phyloP scores from a whole-genome alignment of 306 rosid genomes.

The Cicer cuneatum region DNA sequence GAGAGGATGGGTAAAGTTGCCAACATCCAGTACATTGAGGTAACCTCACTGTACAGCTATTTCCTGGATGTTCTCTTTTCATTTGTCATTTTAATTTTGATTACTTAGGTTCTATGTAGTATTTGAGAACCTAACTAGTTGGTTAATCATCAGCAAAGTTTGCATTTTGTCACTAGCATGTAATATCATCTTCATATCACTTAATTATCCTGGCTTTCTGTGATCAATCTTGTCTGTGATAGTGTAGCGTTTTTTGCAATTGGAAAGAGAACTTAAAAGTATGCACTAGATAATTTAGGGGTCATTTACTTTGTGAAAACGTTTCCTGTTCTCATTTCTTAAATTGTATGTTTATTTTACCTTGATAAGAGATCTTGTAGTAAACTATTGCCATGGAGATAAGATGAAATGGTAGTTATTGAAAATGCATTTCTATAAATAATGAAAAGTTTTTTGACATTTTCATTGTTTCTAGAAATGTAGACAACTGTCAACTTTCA shows the following conservation, averaged over 20 bases:
- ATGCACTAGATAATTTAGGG: background rate
- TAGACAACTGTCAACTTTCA: no score
- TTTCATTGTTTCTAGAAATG: no score
- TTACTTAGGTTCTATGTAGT: background rate
- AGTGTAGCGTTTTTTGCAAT: background rate
- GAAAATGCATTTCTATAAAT: no score
- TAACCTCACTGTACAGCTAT: conserved; percentile 29
- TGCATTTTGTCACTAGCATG: conserved; percentile 23
- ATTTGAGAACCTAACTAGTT: conserved; percentile 8
- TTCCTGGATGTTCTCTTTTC: background rate
- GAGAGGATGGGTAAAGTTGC: conserved; percentile 78
- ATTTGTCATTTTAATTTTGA: conserved; percentile 13
- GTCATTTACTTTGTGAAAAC: no score
- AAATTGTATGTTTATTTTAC: no score
- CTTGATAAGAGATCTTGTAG: no score
- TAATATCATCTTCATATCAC: background rate
- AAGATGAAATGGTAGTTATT: no score
- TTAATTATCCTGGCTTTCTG: conserved; percentile 3
- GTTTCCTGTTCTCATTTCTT: no score
- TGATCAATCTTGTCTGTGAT: background rate
- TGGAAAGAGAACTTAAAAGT: background rate
- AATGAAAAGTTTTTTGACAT: no score
- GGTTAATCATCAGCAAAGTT: conserved; percentile 1
- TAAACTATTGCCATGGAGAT: no score
- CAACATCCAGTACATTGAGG: conserved; percentile 69